phyloP scores from a whole-genome alignment of 2,329 filamentous ascomycete genomes.

The Malbranchea zuffiana region DNA sequence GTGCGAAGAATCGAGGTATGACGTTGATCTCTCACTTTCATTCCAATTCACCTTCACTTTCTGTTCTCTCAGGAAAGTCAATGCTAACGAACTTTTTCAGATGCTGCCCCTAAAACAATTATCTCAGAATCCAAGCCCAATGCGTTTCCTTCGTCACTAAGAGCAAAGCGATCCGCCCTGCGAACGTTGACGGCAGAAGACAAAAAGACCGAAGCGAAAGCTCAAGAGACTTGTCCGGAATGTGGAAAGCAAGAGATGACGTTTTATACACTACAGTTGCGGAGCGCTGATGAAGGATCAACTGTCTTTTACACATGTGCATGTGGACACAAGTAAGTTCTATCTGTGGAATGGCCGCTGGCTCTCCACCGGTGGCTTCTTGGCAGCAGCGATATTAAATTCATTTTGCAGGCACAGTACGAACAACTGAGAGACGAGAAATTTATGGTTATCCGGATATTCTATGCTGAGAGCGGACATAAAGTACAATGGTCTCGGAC shows the following conservation, averaged over 20 bases:
- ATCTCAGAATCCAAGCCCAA: slow-evolving; percentile 76
- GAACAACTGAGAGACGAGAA: slow-evolving; percentile 19
- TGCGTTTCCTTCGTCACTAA: slow-evolving; percentile 80
- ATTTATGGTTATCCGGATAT: slow-evolving; percentile 1
- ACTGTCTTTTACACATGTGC: slow-evolving; percentile 86
- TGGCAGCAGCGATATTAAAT: not conserved
- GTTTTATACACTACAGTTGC: slow-evolving; percentile 73
- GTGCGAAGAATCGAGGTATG: slow-evolving; percentile 68
- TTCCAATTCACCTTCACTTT: not conserved
- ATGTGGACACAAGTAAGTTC: slow-evolving; percentile 68
- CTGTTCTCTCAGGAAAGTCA: not conserved
- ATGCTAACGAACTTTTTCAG: slow-evolving; percentile 33
- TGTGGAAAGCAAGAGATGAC: slow-evolving; percentile 75
- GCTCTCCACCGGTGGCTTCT: not conserved
- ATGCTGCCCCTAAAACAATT: slow-evolving; percentile 64
- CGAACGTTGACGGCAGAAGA: slow-evolving; percentile 71
- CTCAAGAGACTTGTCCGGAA: slow-evolving; percentile 60
- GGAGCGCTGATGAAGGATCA: slow-evolving; percentile 88
- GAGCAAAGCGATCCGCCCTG: slow-evolving; percentile 75
- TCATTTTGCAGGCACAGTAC: slow-evolving; percentile 20
- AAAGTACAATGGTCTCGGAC: not conserved
- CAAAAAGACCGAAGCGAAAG: slow-evolving; percentile 60
- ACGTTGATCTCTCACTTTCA: slow-evolving; percentile 8
- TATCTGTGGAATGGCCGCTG: not conserved
- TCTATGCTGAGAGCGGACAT: not conserved